These are phyloP conservation scores for Guyanaporus albipodus DNA, from an alignment of 768 basidiomycete species.

Conservation along the genomic window DNA sequence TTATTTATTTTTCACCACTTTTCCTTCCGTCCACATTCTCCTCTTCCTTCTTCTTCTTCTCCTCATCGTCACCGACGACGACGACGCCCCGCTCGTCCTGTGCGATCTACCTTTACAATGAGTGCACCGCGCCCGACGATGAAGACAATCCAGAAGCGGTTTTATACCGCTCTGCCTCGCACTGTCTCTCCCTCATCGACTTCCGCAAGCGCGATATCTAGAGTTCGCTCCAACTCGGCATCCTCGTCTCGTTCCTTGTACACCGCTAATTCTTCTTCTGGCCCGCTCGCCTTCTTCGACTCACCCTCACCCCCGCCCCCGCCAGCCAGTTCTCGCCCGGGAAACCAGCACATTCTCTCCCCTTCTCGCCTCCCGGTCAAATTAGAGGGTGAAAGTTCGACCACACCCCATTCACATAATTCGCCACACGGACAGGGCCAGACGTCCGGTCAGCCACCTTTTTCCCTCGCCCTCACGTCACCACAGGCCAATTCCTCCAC, in stretches of 20 bases:
- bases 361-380: slow-evolving; percentile 45
- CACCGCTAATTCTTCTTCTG: slow-evolving; percentile 30
- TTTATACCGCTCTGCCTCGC: slow-evolving; percentile 43
- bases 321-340: slow-evolving; percentile 38
- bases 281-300: slow-evolving; percentile 41
- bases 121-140: slow-evolving; percentile 39
- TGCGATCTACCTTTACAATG: slow-evolving; percentile 20
- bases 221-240: slow-evolving; percentile 43
- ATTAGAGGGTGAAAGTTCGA: slow-evolving; percentile 41
- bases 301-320: slow-evolving; percentile 35
- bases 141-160: slow-evolving; percentile 50
- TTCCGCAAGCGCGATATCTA: slow-evolving; percentile 31
- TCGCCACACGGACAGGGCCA: slow-evolving; percentile 36
- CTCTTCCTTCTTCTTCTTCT: too few relatives aligned
- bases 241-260: slow-evolving; percentile 42
- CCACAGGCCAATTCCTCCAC: slow-evolving; percentile 36
- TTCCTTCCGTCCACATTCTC: too few relatives aligned
- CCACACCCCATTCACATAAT: slow-evolving; percentile 28
- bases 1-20: too few relatives aligned
- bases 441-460: slow-evolving; percentile 31
- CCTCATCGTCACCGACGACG: slow-evolving; percentile 10
- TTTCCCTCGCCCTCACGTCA: slow-evolving; percentile 44
- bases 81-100: slow-evolving; percentile 5
- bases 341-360: slow-evolving; percentile 37
- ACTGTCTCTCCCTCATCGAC: slow-evolving; percentile 25